Conservation (phyloP, 148 eudicot species). For the Polygonum aviculare region DNA sequence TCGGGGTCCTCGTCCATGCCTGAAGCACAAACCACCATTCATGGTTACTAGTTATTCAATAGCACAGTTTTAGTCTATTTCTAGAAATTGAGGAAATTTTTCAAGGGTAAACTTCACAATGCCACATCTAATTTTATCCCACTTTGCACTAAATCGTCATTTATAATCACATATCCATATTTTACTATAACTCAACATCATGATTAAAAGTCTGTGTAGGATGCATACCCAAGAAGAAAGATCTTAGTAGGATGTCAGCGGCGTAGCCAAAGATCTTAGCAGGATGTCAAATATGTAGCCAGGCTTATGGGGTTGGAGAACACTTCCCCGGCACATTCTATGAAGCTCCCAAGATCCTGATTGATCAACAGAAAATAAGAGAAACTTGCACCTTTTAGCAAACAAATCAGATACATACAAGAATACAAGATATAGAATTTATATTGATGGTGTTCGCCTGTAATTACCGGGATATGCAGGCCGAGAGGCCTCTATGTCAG, state of each 20-base stretch:
- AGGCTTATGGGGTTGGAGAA: not conserved
- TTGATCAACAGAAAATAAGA: not conserved
- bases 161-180: not conserved
- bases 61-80: not conserved
- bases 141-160: not conserved
- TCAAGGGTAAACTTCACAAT: not conserved
- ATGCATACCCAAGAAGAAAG: not conserved
- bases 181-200: no score
- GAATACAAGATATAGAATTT: not conserved
- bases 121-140: not conserved
- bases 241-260: not conserved
- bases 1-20: no score
- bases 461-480: not conserved
- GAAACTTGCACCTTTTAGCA: not conserved
- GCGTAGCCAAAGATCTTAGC: not conserved
- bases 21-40: no score
- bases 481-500: not conserved
- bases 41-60: not conserved
- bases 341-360: not conserved
- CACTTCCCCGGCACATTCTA: not conserved
- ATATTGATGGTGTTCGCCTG: not conserved
- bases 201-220: not conserved
- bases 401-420: not conserved
- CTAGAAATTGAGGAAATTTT: not conserved
- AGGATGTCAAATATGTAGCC: not conserved